Conservation (phyloP, 768 basidiomycete species). For the Pholiota microspora region DNA sequence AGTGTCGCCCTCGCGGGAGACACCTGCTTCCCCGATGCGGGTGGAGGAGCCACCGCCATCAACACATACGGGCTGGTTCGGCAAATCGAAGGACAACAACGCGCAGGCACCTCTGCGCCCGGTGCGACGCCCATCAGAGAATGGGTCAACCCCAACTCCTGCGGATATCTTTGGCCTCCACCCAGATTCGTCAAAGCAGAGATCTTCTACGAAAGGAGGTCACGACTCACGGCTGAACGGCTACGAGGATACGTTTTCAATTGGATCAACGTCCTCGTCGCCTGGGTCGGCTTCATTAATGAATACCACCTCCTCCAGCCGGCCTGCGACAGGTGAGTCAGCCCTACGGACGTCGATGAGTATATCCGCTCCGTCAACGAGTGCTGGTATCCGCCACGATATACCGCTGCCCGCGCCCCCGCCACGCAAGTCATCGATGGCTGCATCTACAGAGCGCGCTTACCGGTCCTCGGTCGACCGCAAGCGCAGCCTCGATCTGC, state of each 20-base stretch:
- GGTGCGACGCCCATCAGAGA: slow-evolving; percentile 20
- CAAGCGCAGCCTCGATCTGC: slow-evolving; percentile 18
- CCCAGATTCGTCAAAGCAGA: slow-evolving; percentile 16
- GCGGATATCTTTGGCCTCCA: slow-evolving; percentile 10
- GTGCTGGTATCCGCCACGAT: slow-evolving; percentile 15
- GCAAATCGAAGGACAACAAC: slow-evolving; percentile 14
- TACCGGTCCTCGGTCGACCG: slow-evolving; percentile 16
- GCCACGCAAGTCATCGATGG: slow-evolving; percentile 25
- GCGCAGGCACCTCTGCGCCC: slow-evolving; percentile 12
- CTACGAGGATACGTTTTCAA: slow-evolving; percentile 24
- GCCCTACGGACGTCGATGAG: slow-evolving; percentile 21
- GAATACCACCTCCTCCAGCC: slow-evolving; percentile 9
- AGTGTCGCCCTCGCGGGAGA: slow-evolving; percentile 12
- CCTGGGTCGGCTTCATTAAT: slow-evolving; percentile 23
- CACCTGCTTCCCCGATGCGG: slow-evolving; percentile 21
- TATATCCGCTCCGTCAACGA: slow-evolving; percentile 15
- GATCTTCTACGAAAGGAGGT: slow-evolving; percentile 15
- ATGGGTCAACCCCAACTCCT: slow-evolving; percentile 9
- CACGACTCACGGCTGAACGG: slow-evolving; percentile 22
- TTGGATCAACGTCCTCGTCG: slow-evolving; percentile 28
- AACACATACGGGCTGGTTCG: slow-evolving; percentile 22
- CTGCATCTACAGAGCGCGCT: slow-evolving; percentile 17
- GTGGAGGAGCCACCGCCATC: slow-evolving; percentile 15
- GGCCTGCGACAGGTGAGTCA: slow-evolving; percentile 18
- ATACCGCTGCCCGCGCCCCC: slow-evolving; percentile 22